Evolutionary conservation across 768 basidiomycete genomes (phyloP).

Genomic region (Phlegmacium glaucopus): DNA sequence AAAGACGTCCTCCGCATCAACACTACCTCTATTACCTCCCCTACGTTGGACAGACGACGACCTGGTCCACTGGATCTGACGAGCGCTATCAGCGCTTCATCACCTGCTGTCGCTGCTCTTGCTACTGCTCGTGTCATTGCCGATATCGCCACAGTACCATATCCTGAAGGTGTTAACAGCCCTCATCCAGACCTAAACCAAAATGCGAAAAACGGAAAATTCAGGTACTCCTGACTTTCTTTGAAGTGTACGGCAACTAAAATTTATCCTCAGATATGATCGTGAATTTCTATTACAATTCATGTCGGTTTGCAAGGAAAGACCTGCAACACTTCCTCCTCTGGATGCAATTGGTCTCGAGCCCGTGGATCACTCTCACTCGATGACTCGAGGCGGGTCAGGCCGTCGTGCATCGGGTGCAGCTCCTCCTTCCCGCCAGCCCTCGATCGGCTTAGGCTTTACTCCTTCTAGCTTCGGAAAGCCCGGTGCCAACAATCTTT

Average conservation of each 20-base stretch:
- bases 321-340: conserved; percentile 85
- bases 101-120: conserved; percentile 61
- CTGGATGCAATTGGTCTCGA: conserved; percentile 91
- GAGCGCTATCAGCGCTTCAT: conserved; percentile 38
- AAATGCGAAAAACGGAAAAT: conserved; percentile 83
- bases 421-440: conserved; percentile 40
- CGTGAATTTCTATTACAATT: conserved; percentile 98
- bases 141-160: conserved; percentile 71
- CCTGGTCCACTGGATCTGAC: conserved; percentile 76
- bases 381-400: conserved; percentile 61
- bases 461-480: conserved; percentile 45
- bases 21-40: conserved; percentile 41
- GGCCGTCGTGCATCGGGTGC: conserved; percentile 49
- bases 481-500: conserved; percentile 34
- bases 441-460: conserved; percentile 41
- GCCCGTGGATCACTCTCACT: conserved; percentile 56
- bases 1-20: conserved; percentile 66
- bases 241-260: not conserved
- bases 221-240: conserved; percentile 49
- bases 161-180: conserved; percentile 80
- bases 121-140: conserved; percentile 84
- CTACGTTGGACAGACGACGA: conserved; percentile 41
- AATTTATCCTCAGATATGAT: conserved; percentile 68
- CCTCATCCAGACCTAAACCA: conserved; percentile 84
- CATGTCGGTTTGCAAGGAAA: conserved; percentile 92